Conservation (phyloP, 352 stramenopile species). For the Nothophytophthora sp. region DNA sequence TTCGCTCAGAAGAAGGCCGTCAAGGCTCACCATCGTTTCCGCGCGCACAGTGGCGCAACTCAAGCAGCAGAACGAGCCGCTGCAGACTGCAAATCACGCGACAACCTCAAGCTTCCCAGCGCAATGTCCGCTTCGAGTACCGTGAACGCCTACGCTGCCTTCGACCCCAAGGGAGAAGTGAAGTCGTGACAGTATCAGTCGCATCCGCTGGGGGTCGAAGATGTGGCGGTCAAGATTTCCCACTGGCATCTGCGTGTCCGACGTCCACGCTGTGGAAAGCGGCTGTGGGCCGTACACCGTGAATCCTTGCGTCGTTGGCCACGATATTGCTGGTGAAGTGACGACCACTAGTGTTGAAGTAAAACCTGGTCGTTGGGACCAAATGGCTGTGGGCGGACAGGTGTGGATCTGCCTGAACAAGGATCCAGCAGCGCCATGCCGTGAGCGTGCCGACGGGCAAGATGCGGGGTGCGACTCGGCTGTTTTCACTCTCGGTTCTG, state of each 20-base stretch:
- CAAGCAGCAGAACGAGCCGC: no score
- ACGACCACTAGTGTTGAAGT: conserved; percentile 22
- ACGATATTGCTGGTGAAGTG: conserved; percentile 43
- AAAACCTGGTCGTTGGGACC: conserved; percentile 63
- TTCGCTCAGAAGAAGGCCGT: no score
- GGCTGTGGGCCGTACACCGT: conserved; percentile 25
- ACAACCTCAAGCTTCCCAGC: no score
- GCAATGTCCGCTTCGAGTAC: conserved; percentile 20
- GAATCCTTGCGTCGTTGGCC: conserved; percentile 32
- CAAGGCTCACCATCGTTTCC: no score
- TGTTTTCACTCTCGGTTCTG: conserved; percentile 42
- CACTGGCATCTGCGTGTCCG: conserved; percentile 46
- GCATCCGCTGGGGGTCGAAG: conserved; percentile 22
- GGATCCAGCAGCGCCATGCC: conserved; percentile 44
- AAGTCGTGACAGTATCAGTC: conserved; percentile 30
- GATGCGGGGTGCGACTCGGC: conserved; percentile 51
- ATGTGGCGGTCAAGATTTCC: conserved; percentile 46
- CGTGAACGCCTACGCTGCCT: conserved; percentile 34
- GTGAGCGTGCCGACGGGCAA: conserved; percentile 38
- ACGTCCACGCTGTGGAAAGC: conserved; percentile 34
- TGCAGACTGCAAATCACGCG: no score
- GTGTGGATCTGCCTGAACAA: conserved; percentile 54
- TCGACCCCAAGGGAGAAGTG: conserved; percentile 14
- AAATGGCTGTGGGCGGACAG: conserved; percentile 66
- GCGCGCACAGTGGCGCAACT: no score